A percentile compares a stretch with the other conserved stretches of the same genome.
Conservation (phyloP, 2,329 filamentous ascomycete genomes). For the Ascochyta fabae region DNA sequence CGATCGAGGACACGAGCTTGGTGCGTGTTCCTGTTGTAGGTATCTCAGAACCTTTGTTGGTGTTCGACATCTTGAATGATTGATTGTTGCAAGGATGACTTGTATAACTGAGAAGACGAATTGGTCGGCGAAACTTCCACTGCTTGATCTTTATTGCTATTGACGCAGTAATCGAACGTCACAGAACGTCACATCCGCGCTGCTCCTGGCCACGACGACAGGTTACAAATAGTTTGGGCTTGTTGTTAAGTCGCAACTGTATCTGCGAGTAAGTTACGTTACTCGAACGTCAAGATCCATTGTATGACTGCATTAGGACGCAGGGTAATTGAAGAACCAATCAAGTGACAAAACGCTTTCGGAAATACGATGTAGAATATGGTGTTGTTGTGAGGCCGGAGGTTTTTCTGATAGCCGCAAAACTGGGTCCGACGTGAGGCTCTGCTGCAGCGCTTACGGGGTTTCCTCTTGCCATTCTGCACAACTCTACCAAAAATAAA, state of each 20-base stretch:
- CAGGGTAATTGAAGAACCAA: background rate
- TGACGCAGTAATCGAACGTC: background rate
- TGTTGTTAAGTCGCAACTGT: background rate
- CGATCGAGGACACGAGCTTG: conserved; percentile 16
- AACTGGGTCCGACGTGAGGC: background rate
- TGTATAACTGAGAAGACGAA: background rate
- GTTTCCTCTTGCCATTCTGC: no score
- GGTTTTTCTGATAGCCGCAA: background rate
- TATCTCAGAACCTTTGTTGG: background rate
- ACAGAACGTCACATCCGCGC: background rate
- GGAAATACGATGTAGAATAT: background rate
- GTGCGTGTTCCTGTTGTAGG: conserved; percentile 7
- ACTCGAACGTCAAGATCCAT: conserved; percentile 1
- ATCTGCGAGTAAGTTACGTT: conserved; percentile 1
- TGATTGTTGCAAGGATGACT: background rate
- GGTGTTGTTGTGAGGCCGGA: background rate
- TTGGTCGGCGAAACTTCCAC: background rate
- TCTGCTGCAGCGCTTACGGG: background rate
- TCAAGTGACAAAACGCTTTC: background rate
- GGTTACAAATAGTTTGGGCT: background rate
- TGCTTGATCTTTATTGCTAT: background rate
- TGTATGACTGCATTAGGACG: background rate
- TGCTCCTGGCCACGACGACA: background rate
- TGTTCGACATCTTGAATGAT: background rate
- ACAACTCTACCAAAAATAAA: no score